phyloP scores from a whole-genome alignment of 495 filamentous ascomycete genomes.

The Diplogelasinospora grovesii region DNA sequence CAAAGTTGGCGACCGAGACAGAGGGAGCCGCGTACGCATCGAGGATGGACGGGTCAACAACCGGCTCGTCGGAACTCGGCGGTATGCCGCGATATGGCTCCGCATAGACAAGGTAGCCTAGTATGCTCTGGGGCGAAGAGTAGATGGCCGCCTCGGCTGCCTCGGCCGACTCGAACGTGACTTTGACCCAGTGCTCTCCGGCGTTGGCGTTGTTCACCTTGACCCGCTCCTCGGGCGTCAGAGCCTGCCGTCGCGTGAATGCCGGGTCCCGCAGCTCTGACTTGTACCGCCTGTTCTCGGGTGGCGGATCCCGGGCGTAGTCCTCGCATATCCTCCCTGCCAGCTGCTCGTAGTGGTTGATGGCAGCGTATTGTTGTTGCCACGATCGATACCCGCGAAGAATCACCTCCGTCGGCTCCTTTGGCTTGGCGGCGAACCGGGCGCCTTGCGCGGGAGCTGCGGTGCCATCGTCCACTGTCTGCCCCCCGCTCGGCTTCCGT shows the following conservation, averaged over 20 bases:
- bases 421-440: constrained; percentile 13
- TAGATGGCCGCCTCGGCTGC: constrained; percentile 72
- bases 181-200: constrained; percentile 84
- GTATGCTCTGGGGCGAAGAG: constrained; percentile 67
- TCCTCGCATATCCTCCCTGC: constrained; percentile 81
- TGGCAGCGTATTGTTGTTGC: constrained; percentile 71
- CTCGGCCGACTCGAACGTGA: constrained; percentile 78
- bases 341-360: constrained; percentile 76
- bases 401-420: constrained; percentile 68
- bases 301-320: constrained; percentile 66
- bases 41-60: constrained; percentile 32
- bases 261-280: constrained; percentile 61
- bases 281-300: constrained; percentile 47
- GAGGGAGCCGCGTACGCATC: too few relatives aligned
- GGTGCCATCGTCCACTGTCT: constrained; percentile 24
- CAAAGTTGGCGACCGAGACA: too few relatives aligned
- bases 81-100: constrained; percentile 68
- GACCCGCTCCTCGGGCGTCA: constrained; percentile 62
- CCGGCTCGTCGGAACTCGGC: constrained; percentile 57
- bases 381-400: constrained; percentile 72
- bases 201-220: constrained; percentile 71
- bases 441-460: constrained; percentile 17
- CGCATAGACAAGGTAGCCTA: constrained; percentile 70
- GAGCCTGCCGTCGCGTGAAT: constrained; percentile 45
- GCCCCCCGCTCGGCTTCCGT: constrained; percentile 18